A percentile compares a stretch with the other conserved stretches of the same genome.
These are phyloP conservation scores for Hanseniaspora pseudoguilliermondii DNA, from an alignment of 805 yeast genomes.

Conservation along the genomic window DNA sequence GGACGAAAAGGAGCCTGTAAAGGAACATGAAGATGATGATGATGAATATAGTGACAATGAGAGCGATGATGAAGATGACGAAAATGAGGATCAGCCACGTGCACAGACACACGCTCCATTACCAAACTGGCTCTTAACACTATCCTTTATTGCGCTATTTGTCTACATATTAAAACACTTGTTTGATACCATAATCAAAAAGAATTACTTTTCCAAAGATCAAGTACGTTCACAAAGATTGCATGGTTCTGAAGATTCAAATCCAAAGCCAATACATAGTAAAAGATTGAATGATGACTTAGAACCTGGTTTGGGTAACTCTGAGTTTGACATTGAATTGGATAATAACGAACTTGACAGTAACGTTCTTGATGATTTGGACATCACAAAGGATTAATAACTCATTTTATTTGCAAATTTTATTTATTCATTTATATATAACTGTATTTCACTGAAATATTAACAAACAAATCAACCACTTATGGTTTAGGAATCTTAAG, in stretches of 20 bases:
- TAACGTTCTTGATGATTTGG: background rate
- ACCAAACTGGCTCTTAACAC: constrained; percentile 1
- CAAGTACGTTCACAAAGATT: background rate
- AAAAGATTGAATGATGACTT: constrained; percentile 28
- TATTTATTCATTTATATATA: background rate
- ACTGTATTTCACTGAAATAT: background rate
- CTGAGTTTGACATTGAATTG: constrained; percentile 16
- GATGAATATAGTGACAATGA: constrained; percentile 31
- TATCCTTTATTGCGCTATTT: background rate
- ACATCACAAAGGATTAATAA: background rate
- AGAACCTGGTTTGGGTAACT: constrained; percentile 16
- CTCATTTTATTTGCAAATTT: background rate
- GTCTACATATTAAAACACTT: background rate
- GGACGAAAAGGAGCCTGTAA: constrained; percentile 18
- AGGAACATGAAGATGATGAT: constrained; percentile 40
- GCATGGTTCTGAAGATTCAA: background rate
- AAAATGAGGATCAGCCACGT: constrained; percentile 13
- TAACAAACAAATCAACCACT: background rate
- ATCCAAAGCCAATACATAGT: background rate
- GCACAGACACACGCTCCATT: constrained; percentile 14
- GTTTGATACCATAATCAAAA: background rate
- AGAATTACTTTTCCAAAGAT: background rate
- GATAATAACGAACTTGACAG: constrained; percentile 1
- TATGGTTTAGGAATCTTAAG: constrained; percentile 79
- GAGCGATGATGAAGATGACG: constrained; percentile 14